A percentile compares a stretch with the other conserved stretches of the same genome.
These are phyloP conservation scores for Boletales sp. DNA, from an alignment of 768 basidiomycete species.

Conservation along the genomic window DNA sequence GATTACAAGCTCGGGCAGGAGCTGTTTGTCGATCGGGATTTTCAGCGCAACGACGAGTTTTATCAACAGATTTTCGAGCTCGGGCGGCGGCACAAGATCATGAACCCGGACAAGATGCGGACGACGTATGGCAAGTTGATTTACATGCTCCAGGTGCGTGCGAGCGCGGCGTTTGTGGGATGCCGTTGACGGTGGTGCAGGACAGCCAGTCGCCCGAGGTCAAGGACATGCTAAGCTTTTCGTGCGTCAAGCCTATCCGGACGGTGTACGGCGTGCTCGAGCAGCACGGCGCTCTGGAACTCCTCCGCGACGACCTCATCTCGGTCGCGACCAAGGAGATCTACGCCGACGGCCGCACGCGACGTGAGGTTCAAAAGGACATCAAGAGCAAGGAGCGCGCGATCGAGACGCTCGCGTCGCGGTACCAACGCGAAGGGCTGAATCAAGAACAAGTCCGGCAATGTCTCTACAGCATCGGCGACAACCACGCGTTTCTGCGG, in stretches of 20 bases:
- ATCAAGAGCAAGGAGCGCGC: conserved; percentile 84
- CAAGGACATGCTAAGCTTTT: conserved; percentile 73
- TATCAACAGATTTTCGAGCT: conserved; percentile 80
- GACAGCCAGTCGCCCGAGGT: conserved; percentile 86
- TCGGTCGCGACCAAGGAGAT: conserved; percentile 81
- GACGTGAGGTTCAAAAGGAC: conserved; percentile 79
- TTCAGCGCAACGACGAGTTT: conserved; percentile 74
- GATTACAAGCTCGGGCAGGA: conserved; percentile 91
- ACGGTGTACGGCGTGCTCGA: conserved; percentile 71
- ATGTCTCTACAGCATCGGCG: conserved; percentile 84
- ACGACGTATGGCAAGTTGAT: conserved; percentile 85
- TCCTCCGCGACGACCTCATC: conserved; percentile 75
- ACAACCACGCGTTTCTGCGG: conserved; percentile 86
- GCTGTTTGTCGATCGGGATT: conserved; percentile 77
- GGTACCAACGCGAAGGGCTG: conserved; percentile 57
- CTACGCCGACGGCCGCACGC: conserved; percentile 61
- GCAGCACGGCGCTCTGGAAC: conserved; percentile 55
- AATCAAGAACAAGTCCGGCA: conserved; percentile 67
- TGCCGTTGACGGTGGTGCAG: too few relatives aligned
- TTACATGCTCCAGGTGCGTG: conserved; percentile 73
- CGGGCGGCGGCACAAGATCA: conserved; percentile 82
- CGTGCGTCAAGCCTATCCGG: conserved; percentile 73
- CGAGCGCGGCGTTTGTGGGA: conserved; percentile 11
- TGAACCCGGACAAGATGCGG: conserved; percentile 91
- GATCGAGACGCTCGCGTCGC: conserved; percentile 67